A percentile compares a stretch with the other conserved stretches of the same genome.
phyloP scores from a whole-genome alignment of 2,329 filamentous ascomycete species.

The Cercospora canescens region DNA sequence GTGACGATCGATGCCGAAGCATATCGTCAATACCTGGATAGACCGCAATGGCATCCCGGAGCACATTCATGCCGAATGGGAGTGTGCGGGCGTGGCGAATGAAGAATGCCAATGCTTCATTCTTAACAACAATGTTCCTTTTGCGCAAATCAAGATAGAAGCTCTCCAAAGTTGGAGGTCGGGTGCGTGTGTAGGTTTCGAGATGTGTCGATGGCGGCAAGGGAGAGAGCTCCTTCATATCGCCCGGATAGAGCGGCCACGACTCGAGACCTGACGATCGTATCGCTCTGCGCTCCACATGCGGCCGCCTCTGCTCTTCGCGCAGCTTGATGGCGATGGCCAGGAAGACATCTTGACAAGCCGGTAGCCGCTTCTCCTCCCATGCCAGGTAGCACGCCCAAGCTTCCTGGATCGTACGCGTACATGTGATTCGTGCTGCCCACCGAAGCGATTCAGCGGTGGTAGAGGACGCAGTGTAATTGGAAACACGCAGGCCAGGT shows the following conservation, averaged over 20 bases:
- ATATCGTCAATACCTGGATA: conserved; percentile 19
- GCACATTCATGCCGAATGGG: conserved; percentile 51
- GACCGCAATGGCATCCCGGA: conserved; percentile 32
- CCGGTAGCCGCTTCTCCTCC: conserved; percentile 44
- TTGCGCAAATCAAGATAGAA: conserved; percentile 62
- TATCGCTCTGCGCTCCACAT: neutral
- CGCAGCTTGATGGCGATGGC: conserved; percentile 61
- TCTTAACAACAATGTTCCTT: conserved; percentile 51
- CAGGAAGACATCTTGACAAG: conserved; percentile 49
- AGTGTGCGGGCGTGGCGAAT: conserved; percentile 54
- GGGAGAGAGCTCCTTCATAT: conserved; percentile 56
- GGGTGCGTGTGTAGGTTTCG: conserved; percentile 64
- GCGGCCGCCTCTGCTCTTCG: conserved; percentile 26
- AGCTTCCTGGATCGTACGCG: conserved; percentile 62
- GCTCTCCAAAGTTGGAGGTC: conserved; percentile 59
- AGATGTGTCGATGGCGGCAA: conserved; percentile 61
- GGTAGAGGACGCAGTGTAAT: neutral
- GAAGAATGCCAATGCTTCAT: conserved; percentile 56
- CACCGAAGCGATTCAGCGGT: conserved; percentile 38
- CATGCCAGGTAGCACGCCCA: conserved; percentile 65
- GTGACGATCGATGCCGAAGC: neutral
- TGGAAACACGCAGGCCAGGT: conserved; percentile 19
- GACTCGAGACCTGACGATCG: conserved; percentile 1
- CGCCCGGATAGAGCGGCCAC: conserved; percentile 56
- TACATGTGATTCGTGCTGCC: conserved; percentile 59